A percentile compares a stretch with the other conserved stretches of the same genome.
These are phyloP conservation scores for Collybiopsis confluens DNA, from an alignment of 768 basidiomycete genomes.

Conservation along the genomic window DNA sequence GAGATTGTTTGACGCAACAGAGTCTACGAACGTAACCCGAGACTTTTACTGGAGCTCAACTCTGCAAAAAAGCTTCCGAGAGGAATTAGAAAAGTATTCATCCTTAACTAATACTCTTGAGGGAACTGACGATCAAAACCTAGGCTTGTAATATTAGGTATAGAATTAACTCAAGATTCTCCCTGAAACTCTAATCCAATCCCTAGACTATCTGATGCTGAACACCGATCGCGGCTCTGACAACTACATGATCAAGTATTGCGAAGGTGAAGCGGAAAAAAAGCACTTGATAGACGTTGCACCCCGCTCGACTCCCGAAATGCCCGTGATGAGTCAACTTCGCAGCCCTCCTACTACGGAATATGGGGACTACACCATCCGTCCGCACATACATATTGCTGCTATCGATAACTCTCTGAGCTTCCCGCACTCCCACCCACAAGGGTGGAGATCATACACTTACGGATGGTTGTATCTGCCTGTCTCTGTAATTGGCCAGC, in stretches of 20 bases:
- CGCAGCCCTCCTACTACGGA: constrained; percentile 31
- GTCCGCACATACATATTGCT: constrained; percentile 85
- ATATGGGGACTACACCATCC: constrained; percentile 45
- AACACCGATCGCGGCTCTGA: constrained; percentile 74
- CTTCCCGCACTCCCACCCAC: constrained; percentile 88
- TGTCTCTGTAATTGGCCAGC: constrained; percentile 78
- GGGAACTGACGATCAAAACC: background rate
- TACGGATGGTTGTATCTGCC: constrained; percentile 89
- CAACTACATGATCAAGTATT: constrained; percentile 89
- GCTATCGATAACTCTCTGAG: constrained; percentile 93
- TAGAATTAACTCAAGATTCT: background rate
- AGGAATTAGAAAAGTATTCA: constrained; percentile 82
- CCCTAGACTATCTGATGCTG: constrained; percentile 81
- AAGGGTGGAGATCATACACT: constrained; percentile 73
- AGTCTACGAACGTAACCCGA: constrained; percentile 47
- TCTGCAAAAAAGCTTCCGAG: constrained; percentile 78
- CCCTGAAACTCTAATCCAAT: background rate
- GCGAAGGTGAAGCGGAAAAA: constrained; percentile 77
- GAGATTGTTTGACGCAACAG: constrained; percentile 62
- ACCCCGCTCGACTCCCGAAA: constrained; percentile 62
- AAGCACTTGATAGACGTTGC: constrained; percentile 67
- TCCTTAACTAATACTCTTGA: constrained; percentile 12
- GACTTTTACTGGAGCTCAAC: constrained; percentile 82
- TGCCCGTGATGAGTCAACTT: constrained; percentile 73
- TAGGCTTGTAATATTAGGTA: constrained; percentile 83